Conservation (phyloP, 257 asterid species). For the Solanum tarapatanum region DNA sequence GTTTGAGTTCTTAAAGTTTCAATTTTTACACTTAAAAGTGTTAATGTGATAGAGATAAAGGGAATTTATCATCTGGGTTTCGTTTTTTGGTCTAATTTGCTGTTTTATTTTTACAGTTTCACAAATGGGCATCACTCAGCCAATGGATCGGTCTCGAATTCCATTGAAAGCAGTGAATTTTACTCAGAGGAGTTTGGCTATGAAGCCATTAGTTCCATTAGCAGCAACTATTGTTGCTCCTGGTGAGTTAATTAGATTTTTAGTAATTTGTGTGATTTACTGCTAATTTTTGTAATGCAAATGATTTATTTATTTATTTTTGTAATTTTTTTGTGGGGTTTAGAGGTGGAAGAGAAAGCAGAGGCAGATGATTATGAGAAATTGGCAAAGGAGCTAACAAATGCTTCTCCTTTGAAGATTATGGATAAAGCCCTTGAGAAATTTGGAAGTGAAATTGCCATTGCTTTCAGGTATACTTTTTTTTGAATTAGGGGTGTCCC, state of each 20-base stretch:
- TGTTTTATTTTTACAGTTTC: background rate
- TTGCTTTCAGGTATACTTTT: background rate
- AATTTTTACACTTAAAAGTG: background rate
- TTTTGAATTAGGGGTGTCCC: background rate
- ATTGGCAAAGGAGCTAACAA: background rate
- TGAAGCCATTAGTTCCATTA: background rate
- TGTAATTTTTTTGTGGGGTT: background rate
- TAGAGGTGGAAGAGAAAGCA: background rate
- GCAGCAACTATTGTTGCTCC: background rate
- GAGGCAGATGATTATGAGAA: background rate
- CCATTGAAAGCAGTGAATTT: background rate
- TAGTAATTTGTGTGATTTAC: background rate
- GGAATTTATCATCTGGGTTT: background rate
- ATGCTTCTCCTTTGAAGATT: background rate
- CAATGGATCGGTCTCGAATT: background rate
- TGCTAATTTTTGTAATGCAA: background rate
- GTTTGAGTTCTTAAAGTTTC: background rate
- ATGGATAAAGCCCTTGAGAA: background rate
- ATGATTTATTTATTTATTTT: background rate
- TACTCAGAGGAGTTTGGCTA: background rate
- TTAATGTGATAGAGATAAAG: background rate
- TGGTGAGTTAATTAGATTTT: background rate
- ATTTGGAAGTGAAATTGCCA: background rate
- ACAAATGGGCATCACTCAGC: background rate
- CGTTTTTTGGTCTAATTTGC: background rate